Evolutionary conservation across 2,329 filamentous ascomycete species (phyloP).

Genomic region (Pseudocercospora cruenta): DNA sequence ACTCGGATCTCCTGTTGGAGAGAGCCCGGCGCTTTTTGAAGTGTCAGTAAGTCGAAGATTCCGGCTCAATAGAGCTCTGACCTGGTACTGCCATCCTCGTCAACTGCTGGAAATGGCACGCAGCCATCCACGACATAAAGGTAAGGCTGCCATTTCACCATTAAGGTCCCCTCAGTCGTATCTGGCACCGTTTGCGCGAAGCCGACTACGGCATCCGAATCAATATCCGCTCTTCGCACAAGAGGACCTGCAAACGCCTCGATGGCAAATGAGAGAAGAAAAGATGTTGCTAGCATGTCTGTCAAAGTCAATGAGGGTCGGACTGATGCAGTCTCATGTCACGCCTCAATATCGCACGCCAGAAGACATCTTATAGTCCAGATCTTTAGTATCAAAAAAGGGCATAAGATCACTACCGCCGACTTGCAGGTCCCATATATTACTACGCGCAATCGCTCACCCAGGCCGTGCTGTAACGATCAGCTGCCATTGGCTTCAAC

Average conservation of each 20-base stretch:
- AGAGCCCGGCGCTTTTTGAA: constrained; percentile 47
- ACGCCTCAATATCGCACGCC: neutral
- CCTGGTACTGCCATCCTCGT: constrained; percentile 61
- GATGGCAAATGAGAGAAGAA: neutral
- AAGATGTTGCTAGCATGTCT: neutral
- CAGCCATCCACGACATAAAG: constrained; percentile 63
- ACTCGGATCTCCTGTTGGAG: constrained; percentile 44
- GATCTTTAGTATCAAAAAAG: neutral
- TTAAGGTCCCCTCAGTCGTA: constrained; percentile 51
- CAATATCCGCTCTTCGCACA: constrained; percentile 46
- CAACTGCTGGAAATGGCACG: constrained; percentile 65
- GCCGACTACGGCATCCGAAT: constrained; percentile 54
- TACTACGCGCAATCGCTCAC: neutral
- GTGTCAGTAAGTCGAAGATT: neutral
- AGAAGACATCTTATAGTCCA: neutral
- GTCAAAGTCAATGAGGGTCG: neutral
- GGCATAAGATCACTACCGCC: neutral
- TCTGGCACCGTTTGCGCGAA: constrained; percentile 58
- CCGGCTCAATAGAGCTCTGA: constrained; percentile 36
- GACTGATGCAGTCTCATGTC: no score
- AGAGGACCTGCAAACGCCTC: neutral
- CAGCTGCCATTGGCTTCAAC: neutral
- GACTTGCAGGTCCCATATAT: neutral
- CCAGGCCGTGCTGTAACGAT: neutral
- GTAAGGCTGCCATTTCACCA: constrained; percentile 60